Base-by-base conservation (phyloP, 1,284 basidiomycete genomes). In the Earliella scabrosa region DNA sequence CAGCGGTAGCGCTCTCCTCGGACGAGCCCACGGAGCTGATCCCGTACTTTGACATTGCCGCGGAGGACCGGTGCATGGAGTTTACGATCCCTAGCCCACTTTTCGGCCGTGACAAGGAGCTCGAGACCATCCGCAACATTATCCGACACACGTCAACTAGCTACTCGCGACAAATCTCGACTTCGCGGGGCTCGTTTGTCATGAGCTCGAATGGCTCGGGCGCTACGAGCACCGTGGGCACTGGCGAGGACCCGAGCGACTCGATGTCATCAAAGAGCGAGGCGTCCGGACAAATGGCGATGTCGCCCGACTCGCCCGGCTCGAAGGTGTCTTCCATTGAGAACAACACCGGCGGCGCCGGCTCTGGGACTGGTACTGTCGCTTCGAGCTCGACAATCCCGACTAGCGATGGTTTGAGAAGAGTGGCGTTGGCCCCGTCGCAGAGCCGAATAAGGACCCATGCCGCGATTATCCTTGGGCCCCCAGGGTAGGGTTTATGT, bases 31-130 rank as follows among this genome's bases (percentile, higher is more conserved):
- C 77, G 9, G 86, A 88, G 83, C 81, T 89, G 47, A 88, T 90
- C 58, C 82, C 86, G 0, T 69, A 71, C 16, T 90, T 90, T 59
- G 82, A 86, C 38, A 86, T 89, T 58, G 84, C 82, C 1, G 66
- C 65, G 32, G 78, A 86, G 59, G 87, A 90, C 66, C 76, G 83
- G 61, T 88, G 82, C 61, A 80, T 81, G 74, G 85, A 86, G 67
- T 88, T 89, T 58, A 86, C 84, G 0, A 80, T 89, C 58, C 87
- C 87, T 6, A 80, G 83, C 45, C 78, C 80, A 35, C 72, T 89
- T 68, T 88, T 87, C 65, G 87, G 87, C 8, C 78, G 87, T 50
- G 86, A 88, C 47, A 86, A 81, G 63, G 87, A 89, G 69, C 71
- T 88, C 1, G 86, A 88, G 47, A 72, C 75, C 26, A 83, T 90